Percentiles rank a stretch among this genome's conserved stretches.
phyloP scores from a whole-genome alignment of 1,139 yeast species.

The Debaryomyces psychrophilus region DNA sequence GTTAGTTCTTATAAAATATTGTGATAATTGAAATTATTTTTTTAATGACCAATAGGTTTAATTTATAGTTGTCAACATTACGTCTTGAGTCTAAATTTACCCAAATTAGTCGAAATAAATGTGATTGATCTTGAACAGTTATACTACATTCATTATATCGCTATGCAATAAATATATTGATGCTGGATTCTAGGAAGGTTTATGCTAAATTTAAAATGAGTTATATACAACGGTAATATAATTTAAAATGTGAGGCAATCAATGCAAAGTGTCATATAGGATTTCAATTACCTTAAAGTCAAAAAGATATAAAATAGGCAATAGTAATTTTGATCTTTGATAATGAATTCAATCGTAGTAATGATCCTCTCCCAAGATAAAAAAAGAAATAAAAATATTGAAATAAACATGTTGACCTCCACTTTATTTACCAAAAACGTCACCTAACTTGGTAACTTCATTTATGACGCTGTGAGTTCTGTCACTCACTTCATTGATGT shows the following conservation, averaged over 20 bases:
- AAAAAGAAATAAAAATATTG: conserved; percentile 1
- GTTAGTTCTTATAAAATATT: too few species aligned
- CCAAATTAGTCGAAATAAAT: too few species aligned
- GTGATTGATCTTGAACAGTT: too few species aligned
- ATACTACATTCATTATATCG: not conserved
- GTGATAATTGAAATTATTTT: too few species aligned
- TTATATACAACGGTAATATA: not conserved
- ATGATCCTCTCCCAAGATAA: not conserved
- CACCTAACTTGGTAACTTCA: conserved; percentile 44
- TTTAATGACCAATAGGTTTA: too few species aligned
- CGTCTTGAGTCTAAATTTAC: too few species aligned
- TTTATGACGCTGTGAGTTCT: conserved; percentile 40
- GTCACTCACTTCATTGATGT: conserved; percentile 30
- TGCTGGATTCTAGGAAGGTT: not conserved
- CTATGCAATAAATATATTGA: not conserved
- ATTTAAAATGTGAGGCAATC: not conserved
- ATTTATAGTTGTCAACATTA: too few species aligned
- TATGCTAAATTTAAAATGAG: conserved; percentile 1
- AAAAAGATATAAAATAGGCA: not conserved
- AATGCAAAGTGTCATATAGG: conserved; percentile 1
- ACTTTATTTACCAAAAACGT: conserved; percentile 21
- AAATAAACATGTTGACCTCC: conserved; percentile 5
- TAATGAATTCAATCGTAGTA: not conserved
- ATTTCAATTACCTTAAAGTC: too few species aligned
- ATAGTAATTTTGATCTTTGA: not conserved